Evolutionary conservation across 2,329 filamentous ascomycete genomes (phyloP), one percentile per base, ranked within the genome.

Genomic region (Leptodontidium sp.): DNA sequence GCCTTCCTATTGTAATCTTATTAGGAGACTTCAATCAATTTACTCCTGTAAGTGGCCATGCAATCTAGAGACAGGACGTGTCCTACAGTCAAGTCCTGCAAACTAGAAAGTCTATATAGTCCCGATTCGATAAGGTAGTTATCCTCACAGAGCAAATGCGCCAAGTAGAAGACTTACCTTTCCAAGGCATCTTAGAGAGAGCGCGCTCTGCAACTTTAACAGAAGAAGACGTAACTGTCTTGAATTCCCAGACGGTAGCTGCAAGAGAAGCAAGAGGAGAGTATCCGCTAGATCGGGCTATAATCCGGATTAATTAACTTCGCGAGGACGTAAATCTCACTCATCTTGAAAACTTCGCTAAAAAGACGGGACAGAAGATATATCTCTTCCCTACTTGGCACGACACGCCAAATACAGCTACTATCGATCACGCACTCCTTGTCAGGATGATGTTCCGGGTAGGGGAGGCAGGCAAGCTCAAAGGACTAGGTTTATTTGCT

Each of bases 351-450:
- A 50, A 24, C 47, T 50, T 50, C n/a, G 6, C 47, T 24, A 50
- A 50, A 50, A 50, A 50, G n/a, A 50, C n/a, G n/a, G 47, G 47
- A 50, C n/a, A 50, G 2, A 50, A 50, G n/a, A 50, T 50, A 50
- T 50, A 50, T 24, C 47, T 50, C n/a, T 50, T 50, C 47, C 47
- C n/a, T 24, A 6, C n/a, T 50, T 24, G n/a, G 47, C n/a, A 50
- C 47, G n/a, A 50, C n/a, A 50, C 47, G 0, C 47, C 6, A 50
- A 50, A 50, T 50, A 24, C 47, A 2, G n/a, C 47, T 50, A 50
- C n/a, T 50, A 50, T 50, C 2, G 9, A 50, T 50, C 6, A 50
- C n/a, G 9, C n/a, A 50, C 47, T 50, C 7, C 47, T 50, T 50
- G 6, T 50, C 5, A 50, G n/a, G n/a, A 50, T 50, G 6, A 50